phyloP scores from a whole-genome alignment of 768 basidiomycete species.

The Pholiota conissans region DNA sequence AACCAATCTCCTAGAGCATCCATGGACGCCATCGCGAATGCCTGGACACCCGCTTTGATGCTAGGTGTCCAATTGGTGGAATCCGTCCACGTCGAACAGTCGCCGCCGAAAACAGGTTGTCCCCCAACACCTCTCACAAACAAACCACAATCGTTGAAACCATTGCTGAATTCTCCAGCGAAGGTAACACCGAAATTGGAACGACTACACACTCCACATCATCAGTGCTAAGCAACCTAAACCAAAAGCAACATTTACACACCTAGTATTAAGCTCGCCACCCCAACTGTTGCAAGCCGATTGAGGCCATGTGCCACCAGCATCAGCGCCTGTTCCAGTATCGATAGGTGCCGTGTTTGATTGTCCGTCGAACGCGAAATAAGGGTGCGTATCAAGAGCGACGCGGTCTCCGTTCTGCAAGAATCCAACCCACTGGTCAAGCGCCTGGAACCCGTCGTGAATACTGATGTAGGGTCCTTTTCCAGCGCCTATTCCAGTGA shows the following conservation, averaged over 20 bases:
- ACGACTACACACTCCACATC: slow-evolving; percentile 27
- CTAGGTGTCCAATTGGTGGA: slow-evolving; percentile 53
- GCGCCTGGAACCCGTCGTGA: slow-evolving; percentile 48
- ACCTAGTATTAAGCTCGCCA: slow-evolving; percentile 52
- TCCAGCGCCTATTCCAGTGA: slow-evolving; percentile 74
- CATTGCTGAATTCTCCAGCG: slow-evolving; percentile 80
- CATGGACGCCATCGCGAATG: slow-evolving; percentile 60
- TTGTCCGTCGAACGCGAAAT: slow-evolving; percentile 47
- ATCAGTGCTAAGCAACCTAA: not conserved
- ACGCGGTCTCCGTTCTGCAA: slow-evolving; percentile 40
- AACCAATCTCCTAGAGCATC: slow-evolving; percentile 42
- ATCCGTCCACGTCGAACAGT: slow-evolving; percentile 42
- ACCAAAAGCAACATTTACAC: slow-evolving; percentile 28
- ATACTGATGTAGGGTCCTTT: slow-evolving; percentile 57
- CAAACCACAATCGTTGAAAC: slow-evolving; percentile 61
- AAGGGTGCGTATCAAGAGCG: slow-evolving; percentile 40
- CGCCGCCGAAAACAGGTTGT: slow-evolving; percentile 27
- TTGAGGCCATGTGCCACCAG: slow-evolving; percentile 47
- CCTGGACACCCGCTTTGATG: slow-evolving; percentile 38
- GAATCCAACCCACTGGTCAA: slow-evolving; percentile 33
- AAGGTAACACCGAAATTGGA: slow-evolving; percentile 65
- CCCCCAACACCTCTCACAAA: slow-evolving; percentile 29
- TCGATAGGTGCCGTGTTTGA: slow-evolving; percentile 36
- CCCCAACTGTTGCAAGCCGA: slow-evolving; percentile 64
- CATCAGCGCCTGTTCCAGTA: slow-evolving; percentile 33